Evolutionary conservation across 1,284 basidiomycete genomes (phyloP), one percentile per base, ranked within the genome.

Genomic region (Naganishia sp.): DNA sequence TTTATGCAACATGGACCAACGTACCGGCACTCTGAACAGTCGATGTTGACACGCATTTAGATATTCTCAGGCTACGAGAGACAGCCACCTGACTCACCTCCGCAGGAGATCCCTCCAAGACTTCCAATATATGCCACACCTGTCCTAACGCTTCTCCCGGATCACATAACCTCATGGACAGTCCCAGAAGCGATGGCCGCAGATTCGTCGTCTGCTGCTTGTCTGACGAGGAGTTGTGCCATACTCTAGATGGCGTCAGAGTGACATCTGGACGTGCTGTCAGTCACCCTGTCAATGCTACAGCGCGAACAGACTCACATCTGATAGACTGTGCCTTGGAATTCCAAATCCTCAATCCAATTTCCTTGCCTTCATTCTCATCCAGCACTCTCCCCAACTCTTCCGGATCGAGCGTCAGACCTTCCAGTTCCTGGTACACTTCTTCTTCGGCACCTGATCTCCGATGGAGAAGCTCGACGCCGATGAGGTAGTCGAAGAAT

Each of bases 81-180:
- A 4, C 5, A 2, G n/a, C 9, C 15, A 52, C 6, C 33, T 2
- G 1, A 71, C 74, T 63, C 64, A 80, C 76, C 82, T 98, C 94
- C 6, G 95, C 95, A 9, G 96, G 96, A 69, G 90, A 93, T 21
- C 93, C 94, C 78, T 98, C 94, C 44, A 96, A 81, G 9, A 99
- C 93, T 76, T 99, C 96, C 59, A 99, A 83, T 54, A 99, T 93
- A 79, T 99, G 95, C 94, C 95, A 99, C 7, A 98, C 93, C 70
- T 90, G 93, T 75, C 96, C 92, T 25, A 92, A 83, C 18, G 93
- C 90, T 60, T 86, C 84, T 71, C 92, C 89, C 6, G 93, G 93
- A 75, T 90, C 87, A 73, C 90, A 98, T 74, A 97, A 86, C 18
- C 95, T 86, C 84, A 98, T 88, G 70, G 90, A 94, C 6, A 98